Evolutionary conservation across 805 yeast genomes (phyloP).

Genomic region (Lachancea dasiensis): DNA sequence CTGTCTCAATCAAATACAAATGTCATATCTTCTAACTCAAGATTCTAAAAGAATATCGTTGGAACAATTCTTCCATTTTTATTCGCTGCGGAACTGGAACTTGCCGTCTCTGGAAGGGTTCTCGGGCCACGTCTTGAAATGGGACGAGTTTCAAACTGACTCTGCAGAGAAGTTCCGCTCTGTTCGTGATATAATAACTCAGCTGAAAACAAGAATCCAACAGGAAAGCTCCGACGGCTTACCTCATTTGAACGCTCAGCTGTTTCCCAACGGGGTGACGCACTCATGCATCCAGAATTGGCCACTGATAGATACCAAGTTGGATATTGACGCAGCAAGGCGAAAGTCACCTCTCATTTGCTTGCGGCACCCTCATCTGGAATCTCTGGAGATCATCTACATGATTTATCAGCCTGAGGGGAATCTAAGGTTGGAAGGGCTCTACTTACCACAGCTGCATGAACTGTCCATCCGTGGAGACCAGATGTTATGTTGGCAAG

Average conservation of each 20-base stretch:
- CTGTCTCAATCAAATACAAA: neutral
- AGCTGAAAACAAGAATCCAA: constrained; percentile 16
- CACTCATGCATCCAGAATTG: constrained; percentile 21
- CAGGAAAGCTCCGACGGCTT: constrained; percentile 23
- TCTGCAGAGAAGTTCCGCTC: constrained; percentile 10
- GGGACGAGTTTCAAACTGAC: constrained; percentile 11
- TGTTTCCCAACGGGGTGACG: constrained; percentile 22
- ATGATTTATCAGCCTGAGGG: constrained; percentile 11
- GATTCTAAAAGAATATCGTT: too few species aligned
- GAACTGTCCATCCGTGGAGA: constrained; percentile 9
- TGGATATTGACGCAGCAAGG: constrained; percentile 2
- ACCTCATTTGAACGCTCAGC: constrained; percentile 19
- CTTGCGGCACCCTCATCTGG: constrained; percentile 17
- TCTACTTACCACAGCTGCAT: constrained; percentile 19
- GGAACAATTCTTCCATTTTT: constrained; percentile 17
- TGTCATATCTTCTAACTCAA: too few species aligned
- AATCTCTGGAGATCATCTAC: constrained; percentile 16
- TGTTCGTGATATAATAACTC: neutral
- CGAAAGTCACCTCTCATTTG: constrained; percentile 19
- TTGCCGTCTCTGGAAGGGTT: constrained; percentile 18
- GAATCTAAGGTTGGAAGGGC: constrained; percentile 18
- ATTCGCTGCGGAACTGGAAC: constrained; percentile 25
- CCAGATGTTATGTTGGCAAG: constrained; percentile 2
- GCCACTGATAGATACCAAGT: constrained; percentile 14
- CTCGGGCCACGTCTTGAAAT: constrained; percentile 25